Evolutionary conservation across 768 basidiomycete species (phyloP).

Genomic region (Stropharia rugosoannulata): DNA sequence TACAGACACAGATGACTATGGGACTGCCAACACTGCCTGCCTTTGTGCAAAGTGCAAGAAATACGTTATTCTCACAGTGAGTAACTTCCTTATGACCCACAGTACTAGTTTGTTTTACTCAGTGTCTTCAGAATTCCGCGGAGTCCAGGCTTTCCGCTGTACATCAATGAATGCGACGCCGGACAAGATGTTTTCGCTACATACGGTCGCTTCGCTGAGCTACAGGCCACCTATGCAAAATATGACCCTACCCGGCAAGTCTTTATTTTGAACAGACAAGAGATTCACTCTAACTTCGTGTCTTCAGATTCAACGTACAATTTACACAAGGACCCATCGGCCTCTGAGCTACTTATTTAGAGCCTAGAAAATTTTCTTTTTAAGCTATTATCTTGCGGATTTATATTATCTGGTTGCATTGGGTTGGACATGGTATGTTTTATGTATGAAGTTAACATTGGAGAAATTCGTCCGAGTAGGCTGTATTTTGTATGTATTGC

Average conservation of each 20-base stretch:
- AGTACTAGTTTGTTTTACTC: not conserved
- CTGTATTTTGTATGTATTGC: no score
- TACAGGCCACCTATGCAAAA: slow-evolving; percentile 37
- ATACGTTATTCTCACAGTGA: slow-evolving; percentile 29
- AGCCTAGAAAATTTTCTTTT: not conserved
- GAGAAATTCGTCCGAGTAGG: no score
- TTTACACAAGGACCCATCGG: slow-evolving; percentile 33
- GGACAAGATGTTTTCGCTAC: slow-evolving; percentile 37
- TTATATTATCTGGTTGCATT: no score
- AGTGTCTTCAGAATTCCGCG: slow-evolving; percentile 28
- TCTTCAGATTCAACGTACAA: slow-evolving; percentile 32
- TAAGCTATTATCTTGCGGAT: no score
- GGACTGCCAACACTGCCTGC: slow-evolving; percentile 20
- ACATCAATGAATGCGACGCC: slow-evolving; percentile 39
- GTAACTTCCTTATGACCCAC: slow-evolving; percentile 8
- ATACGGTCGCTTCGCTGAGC: slow-evolving; percentile 35
- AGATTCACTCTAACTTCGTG: not conserved
- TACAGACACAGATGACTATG: slow-evolving; percentile 26
- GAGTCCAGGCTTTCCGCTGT: slow-evolving; percentile 37
- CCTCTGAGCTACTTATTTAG: slow-evolving; percentile 19
- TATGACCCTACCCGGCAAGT: slow-evolving; percentile 42
- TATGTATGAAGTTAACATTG: no score
- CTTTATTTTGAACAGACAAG: not conserved
- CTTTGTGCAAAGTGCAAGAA: slow-evolving; percentile 22
- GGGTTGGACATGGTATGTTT: no score